Evolutionary conservation across 805 yeast genomes (phyloP), one percentile per base, ranked within the genome.

Genomic region (Saturnispora ahearnii): DNA sequence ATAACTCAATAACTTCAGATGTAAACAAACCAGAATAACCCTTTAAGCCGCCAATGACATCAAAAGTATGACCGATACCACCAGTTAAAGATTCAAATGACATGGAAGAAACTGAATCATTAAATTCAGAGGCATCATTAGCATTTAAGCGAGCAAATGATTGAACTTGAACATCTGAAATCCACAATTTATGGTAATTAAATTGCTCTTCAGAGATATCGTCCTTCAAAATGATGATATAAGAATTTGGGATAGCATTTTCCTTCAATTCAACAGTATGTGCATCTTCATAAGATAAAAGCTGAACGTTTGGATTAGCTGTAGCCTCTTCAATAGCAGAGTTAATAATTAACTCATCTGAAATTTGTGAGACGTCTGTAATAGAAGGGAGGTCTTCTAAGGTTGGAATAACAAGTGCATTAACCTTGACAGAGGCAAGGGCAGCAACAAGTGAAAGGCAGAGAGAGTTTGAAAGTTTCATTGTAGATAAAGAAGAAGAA

Each of bases 11-110:
- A 49, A 88, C 81, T 48, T 79, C 78, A 46, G 81, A 82, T 57
- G 86, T 76, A 74, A 93, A 88, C 67, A 73, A 76, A 53, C 96
- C 99, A 47, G 90, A 72, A 73, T 90, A 91, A 57, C 98, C 99
- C 53, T 71, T 70, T 63, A 87, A 68, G 51, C 73, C 73, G 52
- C 72, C 81, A 56, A 88, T 15, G 11, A 36, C 73, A 61, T 76
- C 64, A 71, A 85, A 87, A 24, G 73, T 62, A 63, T 81, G 84
- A 51, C 74, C 63, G 55, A 81, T 70, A 58, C 87, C 86, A 57
- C 83, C 83, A 26, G 64, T 31, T 11, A 41, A 18, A 5, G 46
- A 29, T 2, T 43, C 45, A 21, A 53, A 49, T 11, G 57, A 54
- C 30, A 49, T 24, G 28, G 62, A 57, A 13, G 62, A 55, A 38